Evolutionary conservation across 441 rosid genomes (phyloP), one percentile per base, ranked within the genome.

Genomic region (Arabidopsis lyrata): DNA sequence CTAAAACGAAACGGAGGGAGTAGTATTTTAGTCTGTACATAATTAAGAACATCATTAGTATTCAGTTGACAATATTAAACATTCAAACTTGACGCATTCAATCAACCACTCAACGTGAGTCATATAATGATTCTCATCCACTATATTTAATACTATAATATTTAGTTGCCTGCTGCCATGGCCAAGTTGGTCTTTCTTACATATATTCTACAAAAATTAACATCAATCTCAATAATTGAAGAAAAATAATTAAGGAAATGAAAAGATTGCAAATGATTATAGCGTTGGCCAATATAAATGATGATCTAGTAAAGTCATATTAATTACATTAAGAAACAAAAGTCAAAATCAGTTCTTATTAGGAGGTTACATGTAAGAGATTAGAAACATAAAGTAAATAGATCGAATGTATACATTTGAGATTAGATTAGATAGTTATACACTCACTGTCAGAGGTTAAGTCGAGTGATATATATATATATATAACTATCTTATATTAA

Each of bases 21-120:
- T n/a, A n/a, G n/a, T n/a, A 31, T 52, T 47, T 55, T 63, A 47
- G 31, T 63, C 10, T 53, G 63, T 61, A 61, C 64, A 68, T 70
- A 70, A 69, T 76, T 76, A 69, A 16, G 53, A 49, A 76, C 71
- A 63, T 69, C 59, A 64, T 77, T 64, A 77, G 65, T 75, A 52
- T 32, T 55, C 31, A n/a, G 41, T 70, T 63, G 80, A 76, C 76
- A 63, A 70, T 6, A 57, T 36, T 35, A 42, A 55, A 47, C 75
- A 22, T 69, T 69, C 61, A 70, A 70, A 58, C 76, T 49, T 31
- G 71, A 63, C 61, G 34, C 50, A 68, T 69, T 63, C 65, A 63
- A 63, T 48, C 61, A 64, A 70, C 65, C 76, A 76, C 72, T 57
- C 76, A 34, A 55, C 58, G 36, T 36, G 59, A 57, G 15, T 64